A percentile compares a stretch with the other conserved stretches of the same genome.
Conservation (phyloP, 2,329 filamentous ascomycete genomes). For the Colletotrichum salicis region DNA sequence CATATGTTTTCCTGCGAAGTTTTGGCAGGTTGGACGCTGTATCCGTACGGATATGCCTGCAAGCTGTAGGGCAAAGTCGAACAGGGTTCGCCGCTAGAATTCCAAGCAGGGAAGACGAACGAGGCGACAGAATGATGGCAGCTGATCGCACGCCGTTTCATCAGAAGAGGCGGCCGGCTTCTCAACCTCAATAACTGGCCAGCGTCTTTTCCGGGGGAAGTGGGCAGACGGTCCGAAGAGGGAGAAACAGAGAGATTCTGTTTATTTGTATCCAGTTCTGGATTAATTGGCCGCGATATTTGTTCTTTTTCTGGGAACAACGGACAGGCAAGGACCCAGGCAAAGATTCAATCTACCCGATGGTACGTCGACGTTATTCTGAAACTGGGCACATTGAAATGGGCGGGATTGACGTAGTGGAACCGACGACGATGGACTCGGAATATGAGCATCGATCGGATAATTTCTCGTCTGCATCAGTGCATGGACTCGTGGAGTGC, state of each 20-base stretch:
- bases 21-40: not conserved
- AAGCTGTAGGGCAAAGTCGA: not conserved
- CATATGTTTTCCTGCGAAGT: not conserved
- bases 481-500: not conserved
- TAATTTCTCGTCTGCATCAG: conserved; percentile 3
- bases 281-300: not conserved
- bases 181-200: not conserved
- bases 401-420: conserved; percentile 9
- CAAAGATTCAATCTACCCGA: conserved; percentile 13
- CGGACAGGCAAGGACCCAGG: conserved; percentile 3
- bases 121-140: not conserved
- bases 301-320: conserved; percentile 17
- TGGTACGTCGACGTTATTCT: conserved; percentile 11
- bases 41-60: not conserved
- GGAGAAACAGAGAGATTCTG: not conserved
- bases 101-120: not conserved
- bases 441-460: conserved; percentile 2
- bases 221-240: not conserved
- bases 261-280: conserved; percentile 5
- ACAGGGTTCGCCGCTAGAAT: too few relatives aligned
- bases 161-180: not conserved
- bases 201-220: not conserved
- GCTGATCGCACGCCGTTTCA: not conserved
- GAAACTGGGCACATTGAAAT: conserved; percentile 21
- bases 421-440: conserved; percentile 10